Base-by-base conservation (phyloP, 2,329 filamentous ascomycete species). In the Pestalotiopsis sp. region DNA sequence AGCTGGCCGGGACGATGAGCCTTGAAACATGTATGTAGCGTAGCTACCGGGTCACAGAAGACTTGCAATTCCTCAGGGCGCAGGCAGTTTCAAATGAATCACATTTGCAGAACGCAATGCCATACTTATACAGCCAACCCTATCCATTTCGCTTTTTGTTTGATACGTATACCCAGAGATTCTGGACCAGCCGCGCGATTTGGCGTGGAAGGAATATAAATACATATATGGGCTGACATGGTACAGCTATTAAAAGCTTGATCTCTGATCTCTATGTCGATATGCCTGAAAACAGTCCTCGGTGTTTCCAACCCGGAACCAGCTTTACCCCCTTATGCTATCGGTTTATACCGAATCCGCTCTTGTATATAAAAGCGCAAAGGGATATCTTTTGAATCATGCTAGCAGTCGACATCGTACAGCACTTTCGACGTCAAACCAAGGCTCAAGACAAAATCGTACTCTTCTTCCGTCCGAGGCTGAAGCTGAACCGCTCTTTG, bases 391-490 rank as follows among this genome's bases (percentile, higher is more conserved):
- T 58, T 27, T 11, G 57, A 27, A 59, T 59, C 17, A 52, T 52
- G 45, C 45, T 52, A 52, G 20, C 6, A 52, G 41, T 52, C 45
- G 20, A 61, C 25, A 61, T 38, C 57, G 57, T 61, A 52, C n/a
- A 52, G 45, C 45, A 36, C 45, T n/a, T n/a, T 20, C 45, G 17
- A 52, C 23, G 13, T 27, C 31, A 13, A 20, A 39, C 27, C 52
- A 23, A 36, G 45, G 23, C 25, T 72, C 38, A 81, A 62, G 78
- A 78, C 68, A 79, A 75, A 68, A 84, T 82, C 70, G 84, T 86
- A 78, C 89, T 92, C 86, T 92, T 94, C 84, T 94, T 94, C 76
- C 89, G 84, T 4, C 92, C 90, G 13, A 94, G 75, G 69, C 87
- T 83, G 73, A 90, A 89, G 73, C 86, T 92, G 74, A 94, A 92